Conservation (phyloP, 1,284 basidiomycete genomes). For the Sporisorium scitamineum region DNA sequence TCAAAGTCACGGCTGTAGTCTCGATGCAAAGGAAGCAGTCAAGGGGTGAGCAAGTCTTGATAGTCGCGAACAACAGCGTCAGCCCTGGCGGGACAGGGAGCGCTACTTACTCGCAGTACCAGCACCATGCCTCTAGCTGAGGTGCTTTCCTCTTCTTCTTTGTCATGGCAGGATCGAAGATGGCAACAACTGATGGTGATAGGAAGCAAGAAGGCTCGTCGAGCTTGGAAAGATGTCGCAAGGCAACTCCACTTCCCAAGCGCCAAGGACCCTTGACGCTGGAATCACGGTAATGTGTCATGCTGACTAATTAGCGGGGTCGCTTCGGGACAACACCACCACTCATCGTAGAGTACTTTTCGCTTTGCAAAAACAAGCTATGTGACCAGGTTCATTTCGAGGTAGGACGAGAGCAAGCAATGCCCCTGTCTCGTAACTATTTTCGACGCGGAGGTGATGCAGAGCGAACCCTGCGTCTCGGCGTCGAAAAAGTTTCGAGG, state of each 20-base stretch:
- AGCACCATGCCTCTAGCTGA: constrained; percentile 81
- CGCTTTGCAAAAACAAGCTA: too few relatives aligned
- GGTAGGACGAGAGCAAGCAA: too few relatives aligned
- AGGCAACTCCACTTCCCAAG: constrained; percentile 17
- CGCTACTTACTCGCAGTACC: constrained; percentile 92
- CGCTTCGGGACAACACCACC: background rate
- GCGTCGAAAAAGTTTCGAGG: too few relatives aligned
- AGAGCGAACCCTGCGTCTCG: too few relatives aligned
- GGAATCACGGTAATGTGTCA: background rate
- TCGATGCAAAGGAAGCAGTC: background rate
- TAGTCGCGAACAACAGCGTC: background rate
- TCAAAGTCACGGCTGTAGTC: constrained; percentile 66
- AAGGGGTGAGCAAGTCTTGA: background rate
- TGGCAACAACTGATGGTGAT: constrained; percentile 4
- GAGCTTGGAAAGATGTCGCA: background rate
- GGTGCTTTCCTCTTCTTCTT: constrained; percentile 68
- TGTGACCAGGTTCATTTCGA: too few relatives aligned
- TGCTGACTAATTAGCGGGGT: constrained; percentile 4
- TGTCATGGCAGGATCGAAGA: constrained; percentile 49
- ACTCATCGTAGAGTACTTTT: too few relatives aligned
- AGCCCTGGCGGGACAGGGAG: too few relatives aligned
- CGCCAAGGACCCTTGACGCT: constrained; percentile 20
- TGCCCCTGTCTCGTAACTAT: too few relatives aligned
- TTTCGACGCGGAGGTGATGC: too few relatives aligned
- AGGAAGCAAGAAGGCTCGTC: background rate